These are phyloP conservation scores for Didymella arachidicola DNA, from an alignment of 2,329 filamentous ascomycete genomes.

Conservation along the genomic window DNA sequence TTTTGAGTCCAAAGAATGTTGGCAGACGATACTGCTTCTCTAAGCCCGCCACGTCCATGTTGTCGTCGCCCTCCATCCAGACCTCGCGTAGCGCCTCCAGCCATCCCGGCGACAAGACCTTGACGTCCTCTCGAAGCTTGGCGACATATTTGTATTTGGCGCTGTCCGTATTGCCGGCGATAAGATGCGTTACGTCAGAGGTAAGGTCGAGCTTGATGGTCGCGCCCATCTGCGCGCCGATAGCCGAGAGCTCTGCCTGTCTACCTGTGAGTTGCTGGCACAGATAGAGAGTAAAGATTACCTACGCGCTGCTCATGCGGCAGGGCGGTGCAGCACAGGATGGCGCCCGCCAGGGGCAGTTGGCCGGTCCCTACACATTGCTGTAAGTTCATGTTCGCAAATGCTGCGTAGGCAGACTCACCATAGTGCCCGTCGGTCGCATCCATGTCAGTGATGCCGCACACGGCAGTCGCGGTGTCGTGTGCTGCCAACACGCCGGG, in stretches of 20 bases:
- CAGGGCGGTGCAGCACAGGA: conserved; percentile 89
- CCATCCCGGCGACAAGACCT: conserved; percentile 83
- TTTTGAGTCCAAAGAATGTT: conserved; percentile 67
- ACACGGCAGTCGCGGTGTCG: conserved; percentile 29
- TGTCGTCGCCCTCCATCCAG: conserved; percentile 81
- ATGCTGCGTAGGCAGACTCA: conserved; percentile 20
- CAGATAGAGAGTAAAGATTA: conserved; percentile 4
- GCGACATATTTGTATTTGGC: conserved; percentile 96
- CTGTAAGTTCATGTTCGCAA: conserved; percentile 18
- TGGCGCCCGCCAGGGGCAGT: conserved; percentile 63
- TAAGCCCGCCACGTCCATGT: conserved; percentile 74
- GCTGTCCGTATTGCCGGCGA: conserved; percentile 88
- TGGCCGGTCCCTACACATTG: conserved; percentile 39
- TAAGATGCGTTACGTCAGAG: conserved; percentile 92
- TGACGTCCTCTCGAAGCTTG: conserved; percentile 84
- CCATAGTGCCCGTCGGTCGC: conserved; percentile 40
- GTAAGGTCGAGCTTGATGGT: conserved; percentile 89
- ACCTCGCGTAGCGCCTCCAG: conserved; percentile 78
- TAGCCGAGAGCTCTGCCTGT: conserved; percentile 65
- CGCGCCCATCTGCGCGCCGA: conserved; percentile 83
- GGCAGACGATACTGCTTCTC: conserved; percentile 72
- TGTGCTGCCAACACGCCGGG: conserved; percentile 24
- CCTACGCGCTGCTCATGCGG: conserved; percentile 77
- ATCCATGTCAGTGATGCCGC: conserved; percentile 35
- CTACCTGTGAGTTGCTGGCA: conserved; percentile 7